phyloP scores from a whole-genome alignment of 225 moss, liverwort and hornwort genomes.

The Neckera pumila region DNA sequence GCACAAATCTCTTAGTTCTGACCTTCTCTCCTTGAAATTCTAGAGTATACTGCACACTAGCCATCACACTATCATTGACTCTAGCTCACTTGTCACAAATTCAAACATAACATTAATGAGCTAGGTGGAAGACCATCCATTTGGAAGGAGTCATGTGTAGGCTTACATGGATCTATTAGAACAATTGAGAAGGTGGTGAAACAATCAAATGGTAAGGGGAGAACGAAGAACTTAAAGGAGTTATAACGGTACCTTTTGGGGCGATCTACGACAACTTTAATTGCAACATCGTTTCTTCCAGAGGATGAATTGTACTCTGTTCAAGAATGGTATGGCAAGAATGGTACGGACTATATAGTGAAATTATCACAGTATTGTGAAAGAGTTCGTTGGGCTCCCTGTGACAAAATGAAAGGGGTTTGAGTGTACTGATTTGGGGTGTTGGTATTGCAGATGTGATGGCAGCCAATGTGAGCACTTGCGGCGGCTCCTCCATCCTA shows the following conservation, averaged over 20 bases:
- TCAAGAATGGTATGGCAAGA: background rate
- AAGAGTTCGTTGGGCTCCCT: background rate
- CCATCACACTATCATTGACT: background rate
- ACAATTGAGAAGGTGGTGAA: background rate
- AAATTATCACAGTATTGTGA: background rate
- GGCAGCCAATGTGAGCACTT: conserved; percentile 24
- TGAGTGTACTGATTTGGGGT: background rate
- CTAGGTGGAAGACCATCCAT: background rate
- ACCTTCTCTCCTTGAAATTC: background rate
- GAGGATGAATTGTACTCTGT: background rate
- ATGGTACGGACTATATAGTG: background rate
- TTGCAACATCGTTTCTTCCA: background rate
- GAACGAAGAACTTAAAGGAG: background rate
- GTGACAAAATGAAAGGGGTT: background rate
- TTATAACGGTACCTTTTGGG: no score
- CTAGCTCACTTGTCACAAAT: background rate
- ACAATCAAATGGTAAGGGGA: background rate
- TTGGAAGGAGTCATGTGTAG: background rate
- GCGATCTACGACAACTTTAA: background rate
- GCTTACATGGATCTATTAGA: background rate
- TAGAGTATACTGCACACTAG: background rate
- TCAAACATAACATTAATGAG: background rate
- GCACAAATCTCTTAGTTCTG: background rate
- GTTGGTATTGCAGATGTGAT: conserved; percentile 14
- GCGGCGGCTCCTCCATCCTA: conserved; percentile 25